These are phyloP conservation scores for Cladosporium sp. DNA, from an alignment of 2,329 filamentous ascomycete species.

Conservation along the genomic window DNA sequence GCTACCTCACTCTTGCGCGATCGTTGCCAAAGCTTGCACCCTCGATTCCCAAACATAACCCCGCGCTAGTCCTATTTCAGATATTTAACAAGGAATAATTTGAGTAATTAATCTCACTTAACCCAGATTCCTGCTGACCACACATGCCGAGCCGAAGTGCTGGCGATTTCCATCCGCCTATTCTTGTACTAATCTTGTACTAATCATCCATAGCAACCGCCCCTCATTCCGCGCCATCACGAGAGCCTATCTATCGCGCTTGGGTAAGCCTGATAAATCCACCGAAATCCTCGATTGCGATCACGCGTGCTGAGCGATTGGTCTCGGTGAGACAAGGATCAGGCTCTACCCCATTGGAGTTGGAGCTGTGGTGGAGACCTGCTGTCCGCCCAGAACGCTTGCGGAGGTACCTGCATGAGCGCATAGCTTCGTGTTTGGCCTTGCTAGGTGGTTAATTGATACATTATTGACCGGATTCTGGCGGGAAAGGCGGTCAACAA, in stretches of 20 bases:
- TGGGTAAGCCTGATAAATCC: conserved; percentile 11
- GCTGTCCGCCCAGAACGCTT: not conserved
- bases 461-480: not conserved
- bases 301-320: no score
- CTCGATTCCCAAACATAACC: not conserved
- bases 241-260: conserved; percentile 10
- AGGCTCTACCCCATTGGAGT: not conserved
- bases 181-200: not conserved
- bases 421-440: not conserved
- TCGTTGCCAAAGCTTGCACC: not conserved
- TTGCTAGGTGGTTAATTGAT: not conserved
- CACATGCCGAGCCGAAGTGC: not conserved
- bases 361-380: not conserved
- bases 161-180: not conserved
- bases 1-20: not conserved
- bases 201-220: conserved; percentile 9
- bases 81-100: not conserved
- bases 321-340: not conserved
- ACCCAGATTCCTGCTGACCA: not conserved
- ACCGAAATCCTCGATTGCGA: not conserved
- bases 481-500: not conserved
- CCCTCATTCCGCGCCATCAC: not conserved
- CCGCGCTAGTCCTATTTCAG: not conserved
- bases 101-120: not conserved
- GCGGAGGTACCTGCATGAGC: not conserved